Evolutionary conservation across 192 early-diverging fungal genomes (phyloP).

Genomic region (Coemansia sp.): DNA sequence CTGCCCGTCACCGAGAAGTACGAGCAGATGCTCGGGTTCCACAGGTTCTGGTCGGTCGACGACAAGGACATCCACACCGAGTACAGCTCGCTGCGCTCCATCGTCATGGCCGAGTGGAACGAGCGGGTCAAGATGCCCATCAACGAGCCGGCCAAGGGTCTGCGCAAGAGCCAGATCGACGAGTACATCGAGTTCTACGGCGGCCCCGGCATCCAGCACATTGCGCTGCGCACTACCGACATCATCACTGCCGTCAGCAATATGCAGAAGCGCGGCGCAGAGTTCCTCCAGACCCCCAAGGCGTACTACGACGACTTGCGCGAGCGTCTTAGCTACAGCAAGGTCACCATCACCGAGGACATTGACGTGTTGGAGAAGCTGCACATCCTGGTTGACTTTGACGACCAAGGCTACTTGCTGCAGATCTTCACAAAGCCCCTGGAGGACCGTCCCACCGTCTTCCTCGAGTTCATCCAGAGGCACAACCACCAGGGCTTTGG

Average conservation of each 20-base stretch:
- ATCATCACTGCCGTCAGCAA: slow-evolving; percentile 81
- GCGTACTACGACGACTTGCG: slow-evolving; percentile 88
- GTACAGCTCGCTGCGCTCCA: slow-evolving; percentile 89
- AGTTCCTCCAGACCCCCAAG: slow-evolving; percentile 83
- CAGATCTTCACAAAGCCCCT: slow-evolving; percentile 92
- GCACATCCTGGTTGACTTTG: slow-evolving; percentile 93
- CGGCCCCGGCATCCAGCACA: slow-evolving; percentile 86
- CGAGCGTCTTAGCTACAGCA: slow-evolving; percentile 67
- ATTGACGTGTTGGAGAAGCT: slow-evolving; percentile 80
- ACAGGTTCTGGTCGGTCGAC: slow-evolving; percentile 98
- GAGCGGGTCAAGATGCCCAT: slow-evolving; percentile 96
- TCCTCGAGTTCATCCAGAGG: slow-evolving; percentile 97
- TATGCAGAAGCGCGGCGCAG: slow-evolving; percentile 81
- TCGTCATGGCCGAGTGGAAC: slow-evolving; percentile 92
- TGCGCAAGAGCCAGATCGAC: slow-evolving; percentile 95
- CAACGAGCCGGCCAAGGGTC: slow-evolving; percentile 93
- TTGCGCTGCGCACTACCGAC: slow-evolving; percentile 87
- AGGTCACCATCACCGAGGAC: slow-evolving; percentile 76
- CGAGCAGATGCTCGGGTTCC: slow-evolving; percentile 91
- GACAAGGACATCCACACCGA: slow-evolving; percentile 95
- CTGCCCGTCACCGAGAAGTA: slow-evolving; percentile 79
- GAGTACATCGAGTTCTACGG: slow-evolving; percentile 59
- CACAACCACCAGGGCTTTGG: slow-evolving; percentile 91
- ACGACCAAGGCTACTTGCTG: slow-evolving; percentile 93
- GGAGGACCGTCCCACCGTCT: slow-evolving; percentile 94